These are phyloP conservation scores for Podila epigama DNA, from an alignment of 192 early-diverging fungal species.

Conservation along the genomic window DNA sequence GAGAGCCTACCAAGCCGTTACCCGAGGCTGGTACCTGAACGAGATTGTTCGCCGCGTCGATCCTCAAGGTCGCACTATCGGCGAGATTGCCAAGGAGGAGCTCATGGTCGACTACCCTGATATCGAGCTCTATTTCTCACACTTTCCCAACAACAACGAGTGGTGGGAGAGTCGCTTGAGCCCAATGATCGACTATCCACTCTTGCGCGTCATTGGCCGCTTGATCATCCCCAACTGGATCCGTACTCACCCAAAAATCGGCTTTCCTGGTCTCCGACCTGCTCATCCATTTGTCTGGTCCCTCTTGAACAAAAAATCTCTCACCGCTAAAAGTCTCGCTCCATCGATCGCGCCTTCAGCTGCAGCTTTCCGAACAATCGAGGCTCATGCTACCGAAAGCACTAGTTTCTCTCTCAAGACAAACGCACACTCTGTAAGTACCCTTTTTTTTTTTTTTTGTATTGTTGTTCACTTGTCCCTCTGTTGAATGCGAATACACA, in stretches of 20 bases:
- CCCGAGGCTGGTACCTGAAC: constrained; percentile 79
- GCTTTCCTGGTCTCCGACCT: neutral
- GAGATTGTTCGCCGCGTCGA: constrained; percentile 73
- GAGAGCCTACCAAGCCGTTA: constrained; percentile 67
- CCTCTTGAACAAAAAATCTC: neutral
- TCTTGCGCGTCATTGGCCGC: constrained; percentile 54
- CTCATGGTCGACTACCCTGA: constrained; percentile 54
- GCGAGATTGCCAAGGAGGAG: constrained; percentile 65
- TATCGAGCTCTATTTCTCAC: constrained; percentile 64
- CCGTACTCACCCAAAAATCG: neutral
- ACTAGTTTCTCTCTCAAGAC: constrained; percentile 48
- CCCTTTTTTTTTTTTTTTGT: neutral
- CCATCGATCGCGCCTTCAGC: neutral
- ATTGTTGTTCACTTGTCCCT: neutral
- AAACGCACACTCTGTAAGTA: constrained; percentile 43
- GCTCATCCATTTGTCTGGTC: neutral
- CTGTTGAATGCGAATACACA: neutral
- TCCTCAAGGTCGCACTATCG: constrained; percentile 63
- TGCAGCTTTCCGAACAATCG: constrained; percentile 19
- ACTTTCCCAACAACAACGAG: constrained; percentile 32
- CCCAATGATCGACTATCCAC: constrained; percentile 55
- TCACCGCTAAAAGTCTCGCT: neutral
- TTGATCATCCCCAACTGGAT: constrained; percentile 52
- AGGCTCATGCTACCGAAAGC: constrained; percentile 39
- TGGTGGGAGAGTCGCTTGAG: constrained; percentile 50